Base-by-base conservation (phyloP, 139 green algal genomes). In the Tetratostichococcus sp. region DNA sequence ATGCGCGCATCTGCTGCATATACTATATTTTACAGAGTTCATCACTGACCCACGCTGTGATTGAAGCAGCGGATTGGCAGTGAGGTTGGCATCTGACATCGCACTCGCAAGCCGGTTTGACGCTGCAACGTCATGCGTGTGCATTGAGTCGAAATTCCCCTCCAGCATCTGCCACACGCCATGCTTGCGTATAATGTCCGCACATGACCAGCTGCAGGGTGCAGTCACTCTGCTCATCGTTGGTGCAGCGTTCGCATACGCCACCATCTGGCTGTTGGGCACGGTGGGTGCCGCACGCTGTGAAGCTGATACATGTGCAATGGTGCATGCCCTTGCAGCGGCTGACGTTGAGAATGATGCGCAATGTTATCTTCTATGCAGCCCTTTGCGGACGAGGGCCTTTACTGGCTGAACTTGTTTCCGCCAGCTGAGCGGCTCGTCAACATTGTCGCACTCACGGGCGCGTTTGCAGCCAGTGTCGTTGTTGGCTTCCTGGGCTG, bases 381-480 rank as follows among this genome's bases (percentile, higher is more conserved):
- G 86, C 87, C 87, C 3, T 90, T 92, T 35, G 80, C 91, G 5
- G 84, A 92, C n/a, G 32, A 50, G 2, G 78, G 68, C 26, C 87
- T 90, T 57, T 73, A 77, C 4, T 22, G 85, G 19, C 74, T 83
- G 21, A 22, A 50, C 1, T 3, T 79, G 6, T 87, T 91, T 26
- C 83, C 86, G 21, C 65, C 78, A 1, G 67, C 62, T 5, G 71
- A 79, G 50, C 50, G 26, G 65, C 69, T 67, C 21, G 50, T 62
- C 17, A 62, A 17, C 19, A 17, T 17, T 26, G 50, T 62, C 19
- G 50, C 71, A 16, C 22, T 75, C 17, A 16, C 43, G 17, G 71
- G 71, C 28, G 71, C 42, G 17, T 17, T 67, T 21, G 43, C 39
- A 43, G 71, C 71, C 26, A 75, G 43, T 23, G 21, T 43, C 30